Evolutionary conservation across 805 yeast genomes (phyloP).

Genomic region (Limtongia smithiae): DNA sequence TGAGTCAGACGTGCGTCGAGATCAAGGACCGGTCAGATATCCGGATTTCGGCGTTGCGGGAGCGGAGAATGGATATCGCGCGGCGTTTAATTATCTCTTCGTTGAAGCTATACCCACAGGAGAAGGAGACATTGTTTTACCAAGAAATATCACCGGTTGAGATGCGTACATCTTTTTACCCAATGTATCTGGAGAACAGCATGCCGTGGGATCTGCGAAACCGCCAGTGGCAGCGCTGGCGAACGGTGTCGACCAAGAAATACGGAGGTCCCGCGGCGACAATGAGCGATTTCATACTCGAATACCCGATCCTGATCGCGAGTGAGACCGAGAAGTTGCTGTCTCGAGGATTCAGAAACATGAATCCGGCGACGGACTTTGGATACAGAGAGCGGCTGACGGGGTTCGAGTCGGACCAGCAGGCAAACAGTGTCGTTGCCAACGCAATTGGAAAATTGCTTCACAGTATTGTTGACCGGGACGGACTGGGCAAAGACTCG

Average conservation of each 20-base stretch:
- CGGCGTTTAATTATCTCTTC: conserved; percentile 14
- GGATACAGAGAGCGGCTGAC: conserved; percentile 7
- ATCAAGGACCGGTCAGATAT: conserved; percentile 5
- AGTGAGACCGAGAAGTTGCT: conserved; percentile 2
- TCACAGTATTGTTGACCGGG: too few species aligned
- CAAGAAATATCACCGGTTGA: conserved; percentile 3
- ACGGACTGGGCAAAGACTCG: too few species aligned
- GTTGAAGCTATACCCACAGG: conserved; percentile 9
- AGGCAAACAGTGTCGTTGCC: not conserved
- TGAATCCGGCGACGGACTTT: conserved; percentile 7
- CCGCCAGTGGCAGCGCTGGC: conserved; percentile 19
- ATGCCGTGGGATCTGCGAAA: conserved; percentile 16
- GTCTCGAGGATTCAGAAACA: not conserved
- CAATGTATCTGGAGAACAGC: conserved; percentile 6
- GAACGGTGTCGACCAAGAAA: conserved; percentile 2
- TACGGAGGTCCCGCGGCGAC: too few species aligned
- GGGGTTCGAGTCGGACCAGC: conserved; percentile 4
- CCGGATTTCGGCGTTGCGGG: conserved; percentile 14
- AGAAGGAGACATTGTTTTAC: not conserved
- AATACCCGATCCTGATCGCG: conserved; percentile 11
- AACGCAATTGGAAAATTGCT: conserved; percentile 5
- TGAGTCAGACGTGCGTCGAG: conserved; percentile 16
- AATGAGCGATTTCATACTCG: conserved; percentile 1
- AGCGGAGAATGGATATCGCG: conserved; percentile 9
- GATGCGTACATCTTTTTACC: conserved; percentile 10